A percentile compares a stretch with the other conserved stretches of the same genome.
These are phyloP conservation scores for Ceratonia siliqua DNA, from an alignment of 306 rosid genomes.

Conservation along the genomic window DNA sequence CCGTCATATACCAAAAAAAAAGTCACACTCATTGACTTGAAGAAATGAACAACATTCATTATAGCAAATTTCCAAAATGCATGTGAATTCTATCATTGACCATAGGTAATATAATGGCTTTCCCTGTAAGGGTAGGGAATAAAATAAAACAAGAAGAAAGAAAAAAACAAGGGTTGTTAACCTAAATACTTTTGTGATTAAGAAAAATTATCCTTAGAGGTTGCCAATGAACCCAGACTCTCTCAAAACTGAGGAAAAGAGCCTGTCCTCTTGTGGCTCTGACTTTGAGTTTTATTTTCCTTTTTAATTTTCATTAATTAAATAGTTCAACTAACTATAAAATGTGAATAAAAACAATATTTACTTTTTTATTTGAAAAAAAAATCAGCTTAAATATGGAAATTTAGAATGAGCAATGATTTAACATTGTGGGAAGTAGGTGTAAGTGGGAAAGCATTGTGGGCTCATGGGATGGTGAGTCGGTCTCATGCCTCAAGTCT, in stretches of 20 bases:
- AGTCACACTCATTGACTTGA: too few species aligned
- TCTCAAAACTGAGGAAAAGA: not conserved
- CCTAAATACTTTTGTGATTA: conserved; percentile 21
- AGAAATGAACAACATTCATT: too few species aligned
- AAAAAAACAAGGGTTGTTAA: conserved; percentile 3
- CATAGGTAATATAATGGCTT: conserved; percentile 6
- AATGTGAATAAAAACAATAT: too few species aligned
- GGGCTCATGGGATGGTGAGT: not conserved
- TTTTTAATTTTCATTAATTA: too few species aligned
- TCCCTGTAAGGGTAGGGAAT: conserved; percentile 37
- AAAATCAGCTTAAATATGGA: too few species aligned
- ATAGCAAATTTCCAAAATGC: conserved; percentile 5
- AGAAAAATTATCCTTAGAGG: not conserved
- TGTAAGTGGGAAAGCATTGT: not conserved
- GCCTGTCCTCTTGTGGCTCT: not conserved
- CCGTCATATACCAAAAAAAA: too few species aligned
- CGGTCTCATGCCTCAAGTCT: not conserved
- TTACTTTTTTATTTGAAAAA: too few species aligned
- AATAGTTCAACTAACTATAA: too few species aligned
- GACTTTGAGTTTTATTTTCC: not conserved
- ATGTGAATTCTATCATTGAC: conserved; percentile 37
- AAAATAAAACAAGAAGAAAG: not conserved
- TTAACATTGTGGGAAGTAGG: not conserved
- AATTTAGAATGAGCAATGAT: too few species aligned
- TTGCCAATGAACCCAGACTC: not conserved